A percentile compares a stretch with the other conserved stretches of the same genome.
Conservation (phyloP, 495 filamentous ascomycete genomes). For the Penicillium lividum region DNA sequence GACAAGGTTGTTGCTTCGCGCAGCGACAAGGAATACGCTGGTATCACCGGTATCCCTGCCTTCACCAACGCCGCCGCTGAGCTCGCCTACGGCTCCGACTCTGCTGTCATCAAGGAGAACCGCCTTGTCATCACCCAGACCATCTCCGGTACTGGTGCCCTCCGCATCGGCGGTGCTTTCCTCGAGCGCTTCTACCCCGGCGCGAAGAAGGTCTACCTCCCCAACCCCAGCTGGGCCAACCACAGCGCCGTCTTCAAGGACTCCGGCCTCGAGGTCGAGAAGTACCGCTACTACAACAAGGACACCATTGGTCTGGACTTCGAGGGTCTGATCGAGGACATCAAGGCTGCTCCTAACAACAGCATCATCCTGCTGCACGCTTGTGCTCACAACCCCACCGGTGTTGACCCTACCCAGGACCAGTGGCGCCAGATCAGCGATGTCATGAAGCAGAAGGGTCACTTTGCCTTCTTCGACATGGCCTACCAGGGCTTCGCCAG, state of each 20-base stretch:
- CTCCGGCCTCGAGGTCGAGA: slow-evolving; percentile 82
- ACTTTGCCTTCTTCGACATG: slow-evolving; percentile 99
- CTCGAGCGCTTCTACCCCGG: slow-evolving; percentile 84
- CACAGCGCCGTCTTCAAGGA: slow-evolving; percentile 96
- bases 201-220: slow-evolving; percentile 92
- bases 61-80: slow-evolving; percentile 90
- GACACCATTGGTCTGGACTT: slow-evolving; percentile 98
- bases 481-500: slow-evolving; percentile 98
- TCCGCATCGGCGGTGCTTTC: slow-evolving; percentile 93
- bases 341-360: slow-evolving; percentile 83
- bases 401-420: slow-evolving; percentile 87
- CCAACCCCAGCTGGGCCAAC: slow-evolving; percentile 96
- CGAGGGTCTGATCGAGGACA: slow-evolving; percentile 86
- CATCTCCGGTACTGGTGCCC: slow-evolving; percentile 95
- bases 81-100: slow-evolving; percentile 85
- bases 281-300: slow-evolving; percentile 99
- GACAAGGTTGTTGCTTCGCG: slow-evolving; percentile 74
- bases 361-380: slow-evolving; percentile 93
- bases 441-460: slow-evolving; percentile 82
- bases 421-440: slow-evolving; percentile 94
- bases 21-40: slow-evolving; percentile 96
- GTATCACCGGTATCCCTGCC: slow-evolving; percentile 90
- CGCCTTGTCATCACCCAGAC: slow-evolving; percentile 92
- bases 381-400: slow-evolving; percentile 98
- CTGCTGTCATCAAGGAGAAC: slow-evolving; percentile 69